Percentiles rank a stretch among this genome's conserved stretches.
phyloP scores from a whole-genome alignment of 305 asterid species.

The Caryopteris hybrid region DNA sequence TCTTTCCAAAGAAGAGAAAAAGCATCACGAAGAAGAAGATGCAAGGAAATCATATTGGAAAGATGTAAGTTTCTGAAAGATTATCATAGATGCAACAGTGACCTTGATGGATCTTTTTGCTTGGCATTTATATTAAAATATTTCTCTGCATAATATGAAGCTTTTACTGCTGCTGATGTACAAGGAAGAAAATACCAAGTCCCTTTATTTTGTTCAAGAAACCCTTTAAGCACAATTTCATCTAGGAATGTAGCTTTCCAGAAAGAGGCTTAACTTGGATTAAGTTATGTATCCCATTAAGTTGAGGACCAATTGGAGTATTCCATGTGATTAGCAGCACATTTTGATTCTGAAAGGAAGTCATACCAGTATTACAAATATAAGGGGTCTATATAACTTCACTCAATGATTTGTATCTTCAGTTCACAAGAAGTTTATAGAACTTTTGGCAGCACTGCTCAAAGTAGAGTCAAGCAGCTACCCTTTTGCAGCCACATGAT shows the following conservation, averaged over 20 bases:
- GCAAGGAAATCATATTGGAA: not conserved
- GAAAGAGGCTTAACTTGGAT: not conserved
- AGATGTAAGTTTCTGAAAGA: not conserved
- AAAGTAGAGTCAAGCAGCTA: no score
- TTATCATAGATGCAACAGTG: not conserved
- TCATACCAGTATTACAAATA: not conserved
- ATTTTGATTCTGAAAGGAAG: not conserved
- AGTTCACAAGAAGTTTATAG: not conserved
- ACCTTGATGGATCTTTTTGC: not conserved
- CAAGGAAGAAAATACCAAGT: not conserved
- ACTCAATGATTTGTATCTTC: not conserved
- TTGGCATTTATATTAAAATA: not conserved
- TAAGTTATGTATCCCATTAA: not conserved
- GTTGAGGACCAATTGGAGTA: not conserved
- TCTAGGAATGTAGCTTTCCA: not conserved
- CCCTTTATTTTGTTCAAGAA: not conserved
- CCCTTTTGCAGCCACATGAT: not conserved
- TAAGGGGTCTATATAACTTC: not conserved
- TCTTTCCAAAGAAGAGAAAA: not conserved
- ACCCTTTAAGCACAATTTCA: not conserved
- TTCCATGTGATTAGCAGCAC: not conserved
- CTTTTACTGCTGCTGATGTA: not conserved
- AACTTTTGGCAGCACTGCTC: not conserved
- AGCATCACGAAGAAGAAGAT: not conserved
- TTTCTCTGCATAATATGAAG: not conserved